Percentiles rank a stretch among this genome's conserved stretches.
Conservation (phyloP, 2,329 filamentous ascomycete genomes). For the Apiospora hydei region DNA sequence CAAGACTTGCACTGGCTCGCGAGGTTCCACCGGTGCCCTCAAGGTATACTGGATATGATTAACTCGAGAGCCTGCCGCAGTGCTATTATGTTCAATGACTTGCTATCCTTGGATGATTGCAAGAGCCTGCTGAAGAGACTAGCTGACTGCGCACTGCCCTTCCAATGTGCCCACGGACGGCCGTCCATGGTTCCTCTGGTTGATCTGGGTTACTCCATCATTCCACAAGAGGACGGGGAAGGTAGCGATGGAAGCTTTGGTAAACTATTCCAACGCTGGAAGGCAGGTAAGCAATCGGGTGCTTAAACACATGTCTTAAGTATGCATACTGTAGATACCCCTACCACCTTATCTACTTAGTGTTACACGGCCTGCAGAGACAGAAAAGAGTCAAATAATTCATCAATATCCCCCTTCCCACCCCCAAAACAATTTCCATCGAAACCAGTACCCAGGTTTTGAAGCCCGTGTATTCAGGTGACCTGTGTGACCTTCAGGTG, state of each 20-base stretch:
- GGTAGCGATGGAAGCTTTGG: not conserved
- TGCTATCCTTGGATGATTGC: constrained; percentile 65
- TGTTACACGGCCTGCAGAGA: not conserved
- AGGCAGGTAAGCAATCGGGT: not conserved
- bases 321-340: not conserved
- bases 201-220: constrained; percentile 49
- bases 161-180: constrained; percentile 83
- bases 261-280: constrained; percentile 10
- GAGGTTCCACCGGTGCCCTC: constrained; percentile 73
- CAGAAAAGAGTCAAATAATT: not conserved
- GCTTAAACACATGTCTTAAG: not conserved
- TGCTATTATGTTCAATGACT: constrained; percentile 88
- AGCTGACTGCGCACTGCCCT: constrained; percentile 73
- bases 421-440: not conserved
- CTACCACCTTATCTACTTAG: not conserved
- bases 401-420: not conserved
- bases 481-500: not conserved
- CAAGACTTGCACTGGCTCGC: constrained; percentile 59
- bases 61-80: constrained; percentile 80
- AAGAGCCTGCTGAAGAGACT: constrained; percentile 61
- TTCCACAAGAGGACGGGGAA: not conserved
- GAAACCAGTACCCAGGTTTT: not conserved
- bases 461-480: not conserved
- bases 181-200: constrained; percentile 71
- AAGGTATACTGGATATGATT: constrained; percentile 76